Percentiles rank a stretch among this genome's conserved stretches.
phyloP scores from a whole-genome alignment of 164 flowering plant genomes.

The Nymphaea thermarum region DNA sequence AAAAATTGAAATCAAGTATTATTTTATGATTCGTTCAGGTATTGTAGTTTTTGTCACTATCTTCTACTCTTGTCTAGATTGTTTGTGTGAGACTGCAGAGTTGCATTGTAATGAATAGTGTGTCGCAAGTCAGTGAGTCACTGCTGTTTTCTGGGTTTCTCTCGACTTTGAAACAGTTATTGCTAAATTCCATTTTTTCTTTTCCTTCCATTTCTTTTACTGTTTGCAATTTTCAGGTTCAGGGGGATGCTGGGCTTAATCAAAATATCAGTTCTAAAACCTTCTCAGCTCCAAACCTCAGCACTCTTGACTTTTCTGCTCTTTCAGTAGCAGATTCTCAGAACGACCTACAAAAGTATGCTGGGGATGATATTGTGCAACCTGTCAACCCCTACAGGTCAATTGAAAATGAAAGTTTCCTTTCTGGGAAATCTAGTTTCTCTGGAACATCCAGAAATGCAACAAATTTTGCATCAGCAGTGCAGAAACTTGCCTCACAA shows the following conservation, averaged over 20 bases:
- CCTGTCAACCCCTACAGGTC: slow-evolving; percentile 36
- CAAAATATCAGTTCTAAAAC: slow-evolving; percentile 59
- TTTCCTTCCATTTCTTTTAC: not conserved
- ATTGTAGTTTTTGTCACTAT: no score
- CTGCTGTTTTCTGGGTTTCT: not conserved
- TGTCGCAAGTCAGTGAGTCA: no score
- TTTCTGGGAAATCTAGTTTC: slow-evolving; percentile 49
- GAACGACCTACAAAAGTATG: slow-evolving; percentile 31
- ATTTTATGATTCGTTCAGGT: no score
- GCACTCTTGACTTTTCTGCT: slow-evolving; percentile 72
- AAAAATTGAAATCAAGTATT: no score
- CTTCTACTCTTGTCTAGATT: no score
- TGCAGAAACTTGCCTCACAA: slow-evolving; percentile 67
- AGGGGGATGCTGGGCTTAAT: slow-evolving; percentile 65
- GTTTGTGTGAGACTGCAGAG: no score
- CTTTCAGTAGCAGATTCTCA: slow-evolving; percentile 47
- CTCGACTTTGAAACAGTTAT: not conserved
- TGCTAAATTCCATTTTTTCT: not conserved
- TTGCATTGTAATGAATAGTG: no score
- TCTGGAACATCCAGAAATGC: slow-evolving; percentile 49
- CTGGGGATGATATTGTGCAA: slow-evolving; percentile 51
- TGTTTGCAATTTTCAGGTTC: slow-evolving; percentile 56
- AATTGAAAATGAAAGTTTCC: slow-evolving; percentile 48
- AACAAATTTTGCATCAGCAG: slow-evolving; percentile 86
- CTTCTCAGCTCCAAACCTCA: slow-evolving; percentile 68